Percentiles rank a stretch among this genome's conserved stretches.
Evolutionary conservation across 495 filamentous ascomycete genomes (phyloP).

Genomic region (Cudoniella acicularis): DNA sequence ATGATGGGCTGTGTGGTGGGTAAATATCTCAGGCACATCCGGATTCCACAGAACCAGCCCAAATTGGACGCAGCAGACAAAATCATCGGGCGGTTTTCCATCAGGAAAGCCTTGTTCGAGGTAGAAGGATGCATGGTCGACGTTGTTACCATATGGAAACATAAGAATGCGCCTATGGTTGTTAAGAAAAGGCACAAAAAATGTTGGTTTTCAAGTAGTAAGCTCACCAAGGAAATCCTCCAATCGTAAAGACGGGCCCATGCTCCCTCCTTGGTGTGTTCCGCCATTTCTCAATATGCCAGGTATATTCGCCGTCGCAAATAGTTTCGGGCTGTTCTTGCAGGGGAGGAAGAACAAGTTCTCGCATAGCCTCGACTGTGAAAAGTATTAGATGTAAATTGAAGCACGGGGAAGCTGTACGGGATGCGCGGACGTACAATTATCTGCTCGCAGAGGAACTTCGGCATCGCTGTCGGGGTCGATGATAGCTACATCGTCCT

Average conservation of each 20-base stretch:
- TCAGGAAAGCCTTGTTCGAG: constrained; percentile 86
- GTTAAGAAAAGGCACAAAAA: constrained; percentile 20
- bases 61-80: constrained; percentile 97
- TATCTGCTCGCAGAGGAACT: constrained; percentile 56
- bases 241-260: constrained; percentile 83
- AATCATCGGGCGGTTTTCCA: constrained; percentile 68
- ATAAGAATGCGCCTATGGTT: constrained; percentile 78
- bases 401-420: constrained; percentile 19
- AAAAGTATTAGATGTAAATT: constrained; percentile 6
- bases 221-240: constrained; percentile 79
- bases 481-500: constrained; percentile 79
- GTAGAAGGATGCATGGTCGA: constrained; percentile 90
- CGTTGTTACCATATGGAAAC: constrained; percentile 91
- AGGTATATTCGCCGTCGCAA: constrained; percentile 75
- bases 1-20: constrained; percentile 70
- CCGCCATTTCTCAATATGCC: constrained; percentile 82
- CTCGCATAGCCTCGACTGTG: constrained; percentile 80
- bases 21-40: constrained; percentile 76
- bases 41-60: constrained; percentile 90
- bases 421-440: constrained; percentile 53
- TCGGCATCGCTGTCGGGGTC: constrained; percentile 56
- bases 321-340: constrained; percentile 66
- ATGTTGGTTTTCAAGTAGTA: neutral
- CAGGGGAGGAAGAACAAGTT: constrained; percentile 57
- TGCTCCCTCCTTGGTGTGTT: constrained; percentile 70